Evolutionary conservation across 805 yeast species (phyloP), one percentile per base, ranked within the genome.

Genomic region (Kluyveromyces aestuarii): DNA sequence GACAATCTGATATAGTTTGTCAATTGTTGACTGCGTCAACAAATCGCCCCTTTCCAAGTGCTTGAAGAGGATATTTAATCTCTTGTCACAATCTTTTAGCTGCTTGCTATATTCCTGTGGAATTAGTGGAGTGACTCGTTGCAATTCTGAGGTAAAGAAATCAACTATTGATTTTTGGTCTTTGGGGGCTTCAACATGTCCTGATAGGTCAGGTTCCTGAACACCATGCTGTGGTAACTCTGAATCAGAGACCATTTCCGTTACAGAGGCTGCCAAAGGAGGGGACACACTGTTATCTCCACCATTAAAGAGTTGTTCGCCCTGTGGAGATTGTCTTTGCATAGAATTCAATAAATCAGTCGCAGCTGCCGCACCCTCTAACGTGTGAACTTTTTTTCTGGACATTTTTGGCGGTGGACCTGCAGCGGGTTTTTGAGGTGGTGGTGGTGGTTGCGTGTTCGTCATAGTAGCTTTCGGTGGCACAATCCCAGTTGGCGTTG

Each of bases 91-190:
- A 64, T 91, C 98, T 42, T 68, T 71, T 46, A 84, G 76, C 60
- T 88, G 96, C 52, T 80, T 83, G 27, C 75, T 64, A 59, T 78
- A 87, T 62, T 79, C 81, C 45, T 80, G 85, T 25, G 96, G 96
- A 40, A 88, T 77, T 41, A 73, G 71, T 16, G 95, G 91, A 56
- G 81, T 77, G 16, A 87, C 81, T 30, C 79, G 73, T 27, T 72
- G 76, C 56, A 87, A 65, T 55, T 80, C 80, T 5, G 67, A 62
- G 13, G 72, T 69, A 48, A 93, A 74, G 11, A 71, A 71, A n/a
- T 75, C 72, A 57, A 70, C 80, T 41, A 93, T 79, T 16, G 82
- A 81, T 56, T 67, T 59, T 8, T 82, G 75, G 9, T 71, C 73
- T 13, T 71, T 76, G 2, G 89, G 79, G 52, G 86, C 81, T 55